A percentile compares a stretch with the other conserved stretches of the same genome.
These are phyloP conservation scores for Forsythia viridissima DNA, from an alignment of 257 asterid genomes.

Conservation along the genomic window DNA sequence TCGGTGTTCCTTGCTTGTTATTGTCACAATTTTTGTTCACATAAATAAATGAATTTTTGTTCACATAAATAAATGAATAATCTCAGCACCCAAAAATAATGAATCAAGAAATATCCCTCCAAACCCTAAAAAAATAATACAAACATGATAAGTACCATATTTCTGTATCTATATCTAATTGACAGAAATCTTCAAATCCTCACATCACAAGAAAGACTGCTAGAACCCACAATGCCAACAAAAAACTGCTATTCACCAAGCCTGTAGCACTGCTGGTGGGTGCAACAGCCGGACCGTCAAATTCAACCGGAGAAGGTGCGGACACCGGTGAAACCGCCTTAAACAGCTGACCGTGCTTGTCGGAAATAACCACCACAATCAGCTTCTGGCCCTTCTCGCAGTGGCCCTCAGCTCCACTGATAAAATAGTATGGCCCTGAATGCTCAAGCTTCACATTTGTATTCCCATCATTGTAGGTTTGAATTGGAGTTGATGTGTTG, in stretches of 20 bases:
- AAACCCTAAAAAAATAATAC: too few relatives aligned
- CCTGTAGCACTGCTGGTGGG: slow-evolving; percentile 25
- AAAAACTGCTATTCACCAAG: slow-evolving; percentile 12
- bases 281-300: slow-evolving; percentile 33
- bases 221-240: slow-evolving; percentile 10
- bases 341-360: too few relatives aligned
- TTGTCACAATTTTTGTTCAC: too few relatives aligned
- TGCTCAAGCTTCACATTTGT: slow-evolving; percentile 31
- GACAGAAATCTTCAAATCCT: not conserved
- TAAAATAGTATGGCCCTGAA: slow-evolving; percentile 43
- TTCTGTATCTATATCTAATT: not conserved
- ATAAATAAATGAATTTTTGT: too few relatives aligned
- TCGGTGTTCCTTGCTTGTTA: too few relatives aligned
- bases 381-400: slow-evolving; percentile 37
- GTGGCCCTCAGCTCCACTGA: slow-evolving; percentile 39
- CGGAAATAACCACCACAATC: too few relatives aligned
- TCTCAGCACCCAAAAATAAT: too few relatives aligned
- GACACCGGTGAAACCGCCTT: too few relatives aligned
- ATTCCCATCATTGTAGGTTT: not conserved
- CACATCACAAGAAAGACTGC: slow-evolving; percentile 18
- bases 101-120: too few relatives aligned
- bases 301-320: slow-evolving; percentile 27
- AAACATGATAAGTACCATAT: too few relatives aligned
- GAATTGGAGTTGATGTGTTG: too few relatives aligned
- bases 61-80: too few relatives aligned